Conservation (phyloP, 129 eudicot species). For the Flaveria linearis region DNA sequence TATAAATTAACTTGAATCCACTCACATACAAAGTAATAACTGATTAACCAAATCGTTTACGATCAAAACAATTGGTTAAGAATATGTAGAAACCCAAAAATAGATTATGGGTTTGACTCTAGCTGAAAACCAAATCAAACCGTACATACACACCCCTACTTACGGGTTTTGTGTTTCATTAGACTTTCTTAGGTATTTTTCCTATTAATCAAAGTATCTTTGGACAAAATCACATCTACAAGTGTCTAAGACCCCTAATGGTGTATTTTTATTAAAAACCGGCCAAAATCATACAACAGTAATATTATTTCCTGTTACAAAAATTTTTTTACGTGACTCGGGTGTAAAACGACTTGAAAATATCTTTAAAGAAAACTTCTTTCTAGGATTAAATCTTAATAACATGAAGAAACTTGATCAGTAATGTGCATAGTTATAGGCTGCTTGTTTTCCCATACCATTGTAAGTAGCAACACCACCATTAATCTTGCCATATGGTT, state of each 20-base stretch:
- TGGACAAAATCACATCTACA: neutral
- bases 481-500: conserved; percentile 59
- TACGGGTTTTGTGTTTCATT: no score
- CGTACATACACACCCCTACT: no score
- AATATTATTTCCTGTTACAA: conserved; percentile 31
- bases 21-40: no score
- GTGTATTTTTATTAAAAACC: conserved; percentile 27
- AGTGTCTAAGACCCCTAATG: neutral
- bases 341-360: conserved; percentile 26
- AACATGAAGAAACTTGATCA: conserved; percentile 27
- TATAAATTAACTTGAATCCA: no score
- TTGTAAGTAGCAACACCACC: conserved; percentile 34
- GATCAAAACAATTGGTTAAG: no score
- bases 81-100: no score
- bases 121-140: no score
- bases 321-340: conserved; percentile 26
- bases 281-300: conserved; percentile 13
- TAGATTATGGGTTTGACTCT: no score
- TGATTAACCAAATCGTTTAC: no score
- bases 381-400: conserved; percentile 4
- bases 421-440: conserved; percentile 52
- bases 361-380: conserved; percentile 8
- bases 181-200: no score
- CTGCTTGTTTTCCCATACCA: conserved; percentile 53
- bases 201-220: no score